Evolutionary conservation across 2,329 filamentous ascomycete species (phyloP).

Genomic region (Remersonia thermophila): DNA sequence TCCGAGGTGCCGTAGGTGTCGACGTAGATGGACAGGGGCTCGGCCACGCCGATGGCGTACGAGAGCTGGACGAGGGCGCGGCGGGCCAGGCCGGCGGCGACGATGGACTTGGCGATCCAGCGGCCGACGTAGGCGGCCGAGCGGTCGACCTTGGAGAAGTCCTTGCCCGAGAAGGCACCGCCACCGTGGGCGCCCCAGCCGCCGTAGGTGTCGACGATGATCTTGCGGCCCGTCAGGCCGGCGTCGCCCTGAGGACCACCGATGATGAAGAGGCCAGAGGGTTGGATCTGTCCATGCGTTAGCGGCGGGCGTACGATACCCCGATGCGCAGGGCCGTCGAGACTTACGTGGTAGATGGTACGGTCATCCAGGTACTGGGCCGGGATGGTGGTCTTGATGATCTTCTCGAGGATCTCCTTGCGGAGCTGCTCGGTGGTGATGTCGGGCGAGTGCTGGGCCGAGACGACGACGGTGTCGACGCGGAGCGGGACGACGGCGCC

Average conservation of each 20-base stretch:
- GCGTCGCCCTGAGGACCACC: constrained; percentile 98
- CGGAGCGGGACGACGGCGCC: constrained; percentile 85
- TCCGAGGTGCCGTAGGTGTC: constrained; percentile 93
- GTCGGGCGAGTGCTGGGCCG: constrained; percentile 80
- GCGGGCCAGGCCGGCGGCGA: constrained; percentile 76
- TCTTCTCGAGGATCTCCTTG: constrained; percentile 93
- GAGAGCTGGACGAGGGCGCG: constrained; percentile 95
- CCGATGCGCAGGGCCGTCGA: neutral
- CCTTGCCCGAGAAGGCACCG: constrained; percentile 99
- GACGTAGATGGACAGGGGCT: constrained; percentile 95
- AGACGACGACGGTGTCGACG: constrained; percentile 94
- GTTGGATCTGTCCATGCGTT: constrained; percentile 55
- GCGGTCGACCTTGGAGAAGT: constrained; percentile 99
- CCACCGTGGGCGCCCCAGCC: constrained; percentile 99
- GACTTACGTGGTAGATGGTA: constrained; percentile 83
- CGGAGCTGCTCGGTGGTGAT: constrained; percentile 87
- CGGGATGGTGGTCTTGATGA: constrained; percentile 90
- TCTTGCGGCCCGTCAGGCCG: constrained; percentile 97
- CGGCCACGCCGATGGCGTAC: constrained; percentile 96
- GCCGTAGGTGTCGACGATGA: constrained; percentile 99
- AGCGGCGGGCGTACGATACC: neutral
- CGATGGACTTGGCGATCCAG: constrained; percentile 98
- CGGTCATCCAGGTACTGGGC: constrained; percentile 82
- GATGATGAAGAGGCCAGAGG: constrained; percentile 96
- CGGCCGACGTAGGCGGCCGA: constrained; percentile 94